Conservation (phyloP, 2,329 filamentous ascomycete species). For the Alternaria longipes region DNA sequence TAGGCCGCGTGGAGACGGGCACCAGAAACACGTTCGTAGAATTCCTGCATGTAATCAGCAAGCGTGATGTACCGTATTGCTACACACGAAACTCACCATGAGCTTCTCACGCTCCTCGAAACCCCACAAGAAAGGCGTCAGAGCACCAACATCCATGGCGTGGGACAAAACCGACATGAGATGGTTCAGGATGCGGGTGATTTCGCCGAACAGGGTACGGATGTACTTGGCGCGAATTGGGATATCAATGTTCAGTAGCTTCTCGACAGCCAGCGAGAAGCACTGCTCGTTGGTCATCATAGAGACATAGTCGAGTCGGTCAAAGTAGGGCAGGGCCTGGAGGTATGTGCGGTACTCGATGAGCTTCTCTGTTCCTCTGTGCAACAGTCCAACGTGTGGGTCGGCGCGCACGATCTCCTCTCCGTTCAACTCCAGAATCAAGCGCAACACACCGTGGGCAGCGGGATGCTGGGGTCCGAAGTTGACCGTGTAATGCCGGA, state of each 20-base stretch:
- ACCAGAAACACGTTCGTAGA: slow-evolving; percentile 98
- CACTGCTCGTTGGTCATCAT: slow-evolving; percentile 99
- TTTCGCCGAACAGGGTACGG: slow-evolving; percentile 92
- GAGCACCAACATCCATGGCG: slow-evolving; percentile 97
- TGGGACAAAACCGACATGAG: slow-evolving; percentile 97
- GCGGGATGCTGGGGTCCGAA: slow-evolving; percentile 99
- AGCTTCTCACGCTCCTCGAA: slow-evolving; percentile 99
- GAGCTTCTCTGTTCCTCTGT: slow-evolving; percentile 98
- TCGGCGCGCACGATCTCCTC: slow-evolving; percentile 97
- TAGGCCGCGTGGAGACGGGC: slow-evolving; percentile 97
- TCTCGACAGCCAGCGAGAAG: slow-evolving; percentile 94
- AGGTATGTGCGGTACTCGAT: slow-evolving; percentile 99
- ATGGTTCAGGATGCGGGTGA: slow-evolving; percentile 94
- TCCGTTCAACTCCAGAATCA: slow-evolving; percentile 97
- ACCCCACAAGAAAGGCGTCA: slow-evolving; percentile 98
- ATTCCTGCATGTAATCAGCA: slow-evolving; percentile 72
- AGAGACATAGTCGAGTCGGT: slow-evolving; percentile 97
- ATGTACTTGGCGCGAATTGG: slow-evolving; percentile 97
- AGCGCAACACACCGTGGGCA: slow-evolving; percentile 94
- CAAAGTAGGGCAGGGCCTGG: slow-evolving; percentile 97
- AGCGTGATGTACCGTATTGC: background rate
- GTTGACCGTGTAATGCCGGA: slow-evolving; percentile 99
- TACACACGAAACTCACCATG: slow-evolving; percentile 71
- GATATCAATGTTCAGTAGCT: slow-evolving; percentile 95
- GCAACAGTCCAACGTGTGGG: slow-evolving; percentile 94